Evolutionary conservation across 2,329 filamentous ascomycete genomes (phyloP).

Genomic region (Lachnellula occidentalis): DNA sequence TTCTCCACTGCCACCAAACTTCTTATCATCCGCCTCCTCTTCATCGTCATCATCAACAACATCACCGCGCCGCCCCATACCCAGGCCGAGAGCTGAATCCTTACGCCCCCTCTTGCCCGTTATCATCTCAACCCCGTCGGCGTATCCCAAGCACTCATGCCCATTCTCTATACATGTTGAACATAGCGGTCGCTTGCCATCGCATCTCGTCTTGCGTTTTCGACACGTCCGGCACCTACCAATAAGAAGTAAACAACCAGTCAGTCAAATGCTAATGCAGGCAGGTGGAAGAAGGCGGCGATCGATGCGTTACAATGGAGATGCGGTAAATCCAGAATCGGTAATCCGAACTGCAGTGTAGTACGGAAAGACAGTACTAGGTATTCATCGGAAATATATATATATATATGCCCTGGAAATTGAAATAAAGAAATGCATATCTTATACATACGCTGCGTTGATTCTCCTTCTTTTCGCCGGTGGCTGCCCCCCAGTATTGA

Average conservation of each 20-base stretch:
- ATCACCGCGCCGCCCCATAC: slow-evolving; percentile 28
- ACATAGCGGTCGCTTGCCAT: slow-evolving; percentile 66
- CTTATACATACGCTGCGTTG: slow-evolving; percentile 61
- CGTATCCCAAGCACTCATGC: slow-evolving; percentile 64
- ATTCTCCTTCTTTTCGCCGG: slow-evolving; percentile 74
- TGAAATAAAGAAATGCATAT: too few relatives aligned
- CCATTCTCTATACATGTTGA: slow-evolving; percentile 69
- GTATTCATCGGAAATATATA: not conserved
- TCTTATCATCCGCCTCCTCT: slow-evolving; percentile 27
- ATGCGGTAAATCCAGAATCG: not conserved
- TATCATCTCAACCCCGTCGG: slow-evolving; percentile 30
- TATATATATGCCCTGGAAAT: not conserved
- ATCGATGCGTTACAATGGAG: not conserved
- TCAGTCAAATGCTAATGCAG: too few relatives aligned
- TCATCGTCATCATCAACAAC: slow-evolving; percentile 36
- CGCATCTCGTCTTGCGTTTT: slow-evolving; percentile 70
- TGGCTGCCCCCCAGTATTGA: slow-evolving; percentile 76
- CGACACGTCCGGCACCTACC: slow-evolving; percentile 65
- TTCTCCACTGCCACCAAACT: not conserved
- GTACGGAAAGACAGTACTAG: not conserved
- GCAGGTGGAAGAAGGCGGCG: too few relatives aligned
- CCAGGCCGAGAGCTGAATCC: slow-evolving; percentile 14
- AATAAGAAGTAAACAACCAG: not conserved
- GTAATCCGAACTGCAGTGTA: not conserved
- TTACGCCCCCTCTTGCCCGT: slow-evolving; percentile 16